Evolutionary conservation across 2,329 filamentous ascomycete species (phyloP).

Genomic region (Coniochaeta sp.): DNA sequence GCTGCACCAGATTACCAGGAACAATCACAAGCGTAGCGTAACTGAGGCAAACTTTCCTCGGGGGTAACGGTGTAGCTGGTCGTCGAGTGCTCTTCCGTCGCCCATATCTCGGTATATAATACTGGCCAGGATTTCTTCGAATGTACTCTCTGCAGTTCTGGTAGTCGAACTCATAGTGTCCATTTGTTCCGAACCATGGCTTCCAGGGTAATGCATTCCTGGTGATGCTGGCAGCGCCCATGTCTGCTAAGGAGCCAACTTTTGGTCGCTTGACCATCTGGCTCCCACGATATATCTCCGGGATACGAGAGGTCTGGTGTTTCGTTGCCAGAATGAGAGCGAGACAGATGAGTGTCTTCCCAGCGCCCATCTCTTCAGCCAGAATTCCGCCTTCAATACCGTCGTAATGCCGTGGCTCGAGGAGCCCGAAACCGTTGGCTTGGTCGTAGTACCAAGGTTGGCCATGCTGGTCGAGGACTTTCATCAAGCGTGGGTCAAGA

Average conservation of each 20-base stretch:
- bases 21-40: constrained; percentile 70
- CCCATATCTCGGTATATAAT: constrained; percentile 42
- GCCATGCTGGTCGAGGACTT: constrained; percentile 52
- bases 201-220: constrained; percentile 65
- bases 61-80: constrained; percentile 19
- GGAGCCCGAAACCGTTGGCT: constrained; percentile 52
- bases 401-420: constrained; percentile 67
- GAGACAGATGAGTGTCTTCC: constrained; percentile 85
- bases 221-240: constrained; percentile 66
- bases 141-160: constrained; percentile 49
- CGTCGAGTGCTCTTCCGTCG: constrained; percentile 30
- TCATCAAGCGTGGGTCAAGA: constrained; percentile 67
- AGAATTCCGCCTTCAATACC: constrained; percentile 68
- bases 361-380: constrained; percentile 73
- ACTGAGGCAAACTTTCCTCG: constrained; percentile 54
- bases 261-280: constrained; percentile 27
- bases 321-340: constrained; percentile 69
- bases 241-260: constrained; percentile 61
- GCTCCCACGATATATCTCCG: constrained; percentile 48
- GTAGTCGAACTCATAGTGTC: constrained; percentile 40
- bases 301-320: constrained; percentile 57
- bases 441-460: constrained; percentile 63
- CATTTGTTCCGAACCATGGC: constrained; percentile 48
- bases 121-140: constrained; percentile 49
- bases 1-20: constrained; percentile 73